Percentiles rank a stretch among this genome's conserved stretches.
Conservation (phyloP, 371 early-diverging fungal genomes). For the Mucor irregularis region DNA sequence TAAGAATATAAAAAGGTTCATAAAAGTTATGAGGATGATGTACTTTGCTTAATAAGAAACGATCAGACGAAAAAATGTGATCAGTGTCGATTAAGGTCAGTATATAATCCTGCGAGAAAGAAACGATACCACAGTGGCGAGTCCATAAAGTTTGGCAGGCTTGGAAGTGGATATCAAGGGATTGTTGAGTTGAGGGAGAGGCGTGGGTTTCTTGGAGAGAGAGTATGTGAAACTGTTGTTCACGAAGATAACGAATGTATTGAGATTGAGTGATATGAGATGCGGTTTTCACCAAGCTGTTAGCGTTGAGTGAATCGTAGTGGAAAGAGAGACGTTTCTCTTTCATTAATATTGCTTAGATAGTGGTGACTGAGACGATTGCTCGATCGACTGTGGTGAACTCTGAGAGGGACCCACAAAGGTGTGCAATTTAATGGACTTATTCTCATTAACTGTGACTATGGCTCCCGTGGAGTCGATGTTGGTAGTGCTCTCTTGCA, state of each 20-base stretch:
- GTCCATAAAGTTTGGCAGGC: constrained; percentile 5
- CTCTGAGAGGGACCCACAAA: background rate
- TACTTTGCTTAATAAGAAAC: background rate
- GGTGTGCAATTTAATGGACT: background rate
- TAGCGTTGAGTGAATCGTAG: background rate
- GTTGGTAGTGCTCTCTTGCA: no score
- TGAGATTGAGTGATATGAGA: background rate
- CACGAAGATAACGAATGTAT: background rate
- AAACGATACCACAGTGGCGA: constrained; percentile 4
- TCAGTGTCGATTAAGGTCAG: background rate
- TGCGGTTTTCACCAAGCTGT: background rate
- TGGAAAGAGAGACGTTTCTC: background rate
- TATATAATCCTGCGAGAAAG: background rate
- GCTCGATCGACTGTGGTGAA: no score
- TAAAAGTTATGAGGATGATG: background rate
- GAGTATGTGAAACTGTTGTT: background rate
- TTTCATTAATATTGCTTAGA: background rate
- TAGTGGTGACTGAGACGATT: background rate
- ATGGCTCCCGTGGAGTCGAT: no score
- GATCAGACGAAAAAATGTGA: background rate
- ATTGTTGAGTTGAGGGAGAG: background rate
- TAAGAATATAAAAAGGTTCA: constrained; percentile 5
- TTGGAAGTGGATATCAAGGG: constrained; percentile 5
- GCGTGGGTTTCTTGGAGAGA: constrained; percentile 7
- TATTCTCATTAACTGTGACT: background rate